Conservation (phyloP, 2,329 filamentous ascomycete species). For the Coleophoma crateriformis region DNA sequence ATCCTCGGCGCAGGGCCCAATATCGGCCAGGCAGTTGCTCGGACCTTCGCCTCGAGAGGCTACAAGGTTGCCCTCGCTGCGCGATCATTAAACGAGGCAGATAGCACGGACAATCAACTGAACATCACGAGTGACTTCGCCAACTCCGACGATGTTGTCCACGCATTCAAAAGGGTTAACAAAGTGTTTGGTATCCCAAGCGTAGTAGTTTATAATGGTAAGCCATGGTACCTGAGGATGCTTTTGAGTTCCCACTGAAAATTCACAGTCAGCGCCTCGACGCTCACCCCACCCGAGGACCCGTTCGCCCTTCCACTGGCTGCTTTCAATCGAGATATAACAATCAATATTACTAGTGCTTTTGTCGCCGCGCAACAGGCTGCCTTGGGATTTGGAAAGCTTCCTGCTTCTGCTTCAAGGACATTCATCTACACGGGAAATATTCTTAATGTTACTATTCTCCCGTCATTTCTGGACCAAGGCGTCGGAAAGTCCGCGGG, state of each 20-base stretch:
- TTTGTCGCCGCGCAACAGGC: constrained; percentile 36
- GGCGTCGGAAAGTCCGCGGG: constrained; percentile 35
- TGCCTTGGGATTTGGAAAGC: constrained; percentile 23
- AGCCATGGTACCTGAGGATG: neutral
- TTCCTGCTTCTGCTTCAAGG: constrained; percentile 24
- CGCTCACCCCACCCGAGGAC: constrained; percentile 17
- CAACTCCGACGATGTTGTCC: constrained; percentile 26
- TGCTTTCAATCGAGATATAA: constrained; percentile 21
- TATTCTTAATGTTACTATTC: constrained; percentile 27
- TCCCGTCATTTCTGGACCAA: constrained; percentile 26
- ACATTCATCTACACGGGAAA: constrained; percentile 41
- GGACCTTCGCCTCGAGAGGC: constrained; percentile 31
- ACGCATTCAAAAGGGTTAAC: constrained; percentile 32
- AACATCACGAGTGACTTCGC: constrained; percentile 31
- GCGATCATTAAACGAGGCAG: constrained; percentile 21
- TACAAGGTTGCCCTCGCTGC: constrained; percentile 35
- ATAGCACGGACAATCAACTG: constrained; percentile 24
- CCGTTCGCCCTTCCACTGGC: constrained; percentile 27
- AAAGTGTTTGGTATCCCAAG: constrained; percentile 25
- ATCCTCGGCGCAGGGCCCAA: constrained; percentile 37
- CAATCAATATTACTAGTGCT: constrained; percentile 33
- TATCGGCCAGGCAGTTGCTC: constrained; percentile 29
- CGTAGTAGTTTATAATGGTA: constrained; percentile 38
- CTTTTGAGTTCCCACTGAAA: neutral
- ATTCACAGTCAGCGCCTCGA: constrained; percentile 4